Evolutionary conservation across 2,329 filamentous ascomycete genomes (phyloP).

Genomic region (Lizonia empirigonia): DNA sequence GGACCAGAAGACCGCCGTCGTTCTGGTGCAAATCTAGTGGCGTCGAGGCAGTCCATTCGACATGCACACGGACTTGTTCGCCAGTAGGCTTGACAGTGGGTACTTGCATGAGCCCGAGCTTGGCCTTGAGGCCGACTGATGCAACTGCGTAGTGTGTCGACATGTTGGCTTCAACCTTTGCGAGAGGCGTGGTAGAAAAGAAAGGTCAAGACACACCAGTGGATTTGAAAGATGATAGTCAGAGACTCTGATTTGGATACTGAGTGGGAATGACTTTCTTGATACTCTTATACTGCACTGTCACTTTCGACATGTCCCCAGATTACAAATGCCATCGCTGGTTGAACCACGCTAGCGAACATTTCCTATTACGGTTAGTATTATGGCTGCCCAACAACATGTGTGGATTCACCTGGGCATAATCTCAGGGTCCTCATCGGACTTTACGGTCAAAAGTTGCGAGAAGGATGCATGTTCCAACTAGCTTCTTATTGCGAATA

Average conservation of each 20-base stretch:
- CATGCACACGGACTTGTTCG: constrained; percentile 60
- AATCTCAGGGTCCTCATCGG: no score
- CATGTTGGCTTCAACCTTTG: constrained; percentile 18
- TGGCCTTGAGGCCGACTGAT: constrained; percentile 46
- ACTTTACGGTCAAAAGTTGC: no score
- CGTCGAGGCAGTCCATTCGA: constrained; percentile 65
- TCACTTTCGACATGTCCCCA: no score
- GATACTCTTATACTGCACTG: not conserved
- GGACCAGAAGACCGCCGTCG: constrained; percentile 63
- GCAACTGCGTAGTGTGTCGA: constrained; percentile 50
- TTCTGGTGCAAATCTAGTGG: constrained; percentile 67
- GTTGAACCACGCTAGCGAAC: constrained; percentile 1
- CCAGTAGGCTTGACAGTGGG: constrained; percentile 40
- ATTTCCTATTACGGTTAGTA: constrained; percentile 10
- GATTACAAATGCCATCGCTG: constrained; percentile 1
- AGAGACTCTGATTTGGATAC: not conserved
- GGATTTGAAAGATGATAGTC: not conserved
- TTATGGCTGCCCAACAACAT: no score
- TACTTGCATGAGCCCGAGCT: constrained; percentile 45
- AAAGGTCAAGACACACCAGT: not conserved
- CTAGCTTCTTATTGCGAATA: no score
- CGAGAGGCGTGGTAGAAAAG: not conserved
- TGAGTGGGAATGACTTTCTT: not conserved
- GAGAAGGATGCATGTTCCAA: no score
- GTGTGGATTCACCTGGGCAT: no score